These are phyloP conservation scores for Bacterosira constricta DNA, from an alignment of 108 stramenopile genomes.

Conservation along the genomic window DNA sequence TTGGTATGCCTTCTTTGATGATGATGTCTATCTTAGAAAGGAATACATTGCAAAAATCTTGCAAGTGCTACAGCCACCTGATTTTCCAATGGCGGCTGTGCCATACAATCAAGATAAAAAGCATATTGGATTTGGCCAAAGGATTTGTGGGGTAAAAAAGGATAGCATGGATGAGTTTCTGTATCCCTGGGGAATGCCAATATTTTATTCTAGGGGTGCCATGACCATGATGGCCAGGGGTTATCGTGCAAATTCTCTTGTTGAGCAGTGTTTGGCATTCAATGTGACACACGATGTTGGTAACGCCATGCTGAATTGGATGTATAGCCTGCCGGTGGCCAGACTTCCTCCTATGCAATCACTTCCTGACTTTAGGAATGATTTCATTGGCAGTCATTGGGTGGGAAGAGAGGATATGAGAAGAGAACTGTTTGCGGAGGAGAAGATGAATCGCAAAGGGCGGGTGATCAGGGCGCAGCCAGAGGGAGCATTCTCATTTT, in stretches of 20 bases:
- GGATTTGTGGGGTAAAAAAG: not conserved
- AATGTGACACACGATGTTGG: constrained; percentile 43
- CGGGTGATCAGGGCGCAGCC: no score
- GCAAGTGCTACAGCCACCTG: not conserved
- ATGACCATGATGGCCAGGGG: constrained; percentile 18
- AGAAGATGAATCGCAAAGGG: no score
- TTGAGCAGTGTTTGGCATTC: constrained; percentile 28
- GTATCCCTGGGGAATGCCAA: constrained; percentile 50
- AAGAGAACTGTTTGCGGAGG: no score
- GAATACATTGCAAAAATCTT: not conserved
- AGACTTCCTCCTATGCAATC: constrained; percentile 1
- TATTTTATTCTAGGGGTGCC: constrained; percentile 27
- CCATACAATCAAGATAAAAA: not conserved
- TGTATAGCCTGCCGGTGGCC: constrained; percentile 26
- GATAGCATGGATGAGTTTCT: not conserved
- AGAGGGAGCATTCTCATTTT: constrained; percentile 4
- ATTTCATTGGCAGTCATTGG: constrained; percentile 9
- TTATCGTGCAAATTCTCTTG: constrained; percentile 19
- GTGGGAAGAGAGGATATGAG: constrained; percentile 6
- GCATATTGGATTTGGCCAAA: not conserved
- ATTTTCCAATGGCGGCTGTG: constrained; percentile 10
- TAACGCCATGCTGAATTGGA: constrained; percentile 39
- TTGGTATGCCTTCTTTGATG: constrained; percentile 39
- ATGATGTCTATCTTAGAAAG: constrained; percentile 31
- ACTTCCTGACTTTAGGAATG: not conserved